Evolutionary conservation across 352 stramenopile genomes (phyloP).

Genomic region (Pythium volutum): DNA sequence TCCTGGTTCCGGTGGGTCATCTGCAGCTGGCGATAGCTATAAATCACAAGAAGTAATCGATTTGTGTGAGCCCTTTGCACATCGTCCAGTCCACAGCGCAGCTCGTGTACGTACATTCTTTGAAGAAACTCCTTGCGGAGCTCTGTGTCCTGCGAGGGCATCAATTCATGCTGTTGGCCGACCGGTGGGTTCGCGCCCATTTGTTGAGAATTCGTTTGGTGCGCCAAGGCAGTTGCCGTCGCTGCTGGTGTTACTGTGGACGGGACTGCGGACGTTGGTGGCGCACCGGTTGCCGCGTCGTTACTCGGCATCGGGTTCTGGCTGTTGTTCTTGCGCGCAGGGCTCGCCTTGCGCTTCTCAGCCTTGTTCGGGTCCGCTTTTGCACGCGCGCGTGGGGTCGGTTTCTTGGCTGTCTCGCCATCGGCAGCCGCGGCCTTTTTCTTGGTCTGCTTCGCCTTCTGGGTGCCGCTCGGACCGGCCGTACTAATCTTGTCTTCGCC

Average conservation of each 20-base stretch:
- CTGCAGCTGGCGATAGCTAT: slow-evolving; percentile 67
- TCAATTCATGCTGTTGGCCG: slow-evolving; percentile 21
- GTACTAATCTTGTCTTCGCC: slow-evolving; percentile 27
- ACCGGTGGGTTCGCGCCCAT: slow-evolving; percentile 10
- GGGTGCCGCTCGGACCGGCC: not conserved
- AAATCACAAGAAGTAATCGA: not conserved
- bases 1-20: slow-evolving; percentile 56
- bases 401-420: slow-evolving; percentile 28
- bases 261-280: not conserved
- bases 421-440: slow-evolving; percentile 22
- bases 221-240: not conserved
- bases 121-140: slow-evolving; percentile 45
- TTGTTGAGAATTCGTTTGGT: slow-evolving; percentile 11
- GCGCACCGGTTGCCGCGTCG: not conserved
- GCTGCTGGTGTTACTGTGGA: not conserved
- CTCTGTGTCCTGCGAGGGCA: slow-evolving; percentile 32
- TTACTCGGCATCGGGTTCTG: not conserved
- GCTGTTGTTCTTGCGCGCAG: slow-evolving; percentile 12
- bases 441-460: slow-evolving; percentile 29
- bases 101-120: slow-evolving; percentile 32
- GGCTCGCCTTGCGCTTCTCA: slow-evolving; percentile 26
- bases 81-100: not conserved
- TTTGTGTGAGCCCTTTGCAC: not conserved
- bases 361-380: slow-evolving; percentile 21
- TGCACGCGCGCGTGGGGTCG: slow-evolving; percentile 29